Base-by-base conservation (phyloP, 345 rosid genomes). In the Turnera subulata region DNA sequence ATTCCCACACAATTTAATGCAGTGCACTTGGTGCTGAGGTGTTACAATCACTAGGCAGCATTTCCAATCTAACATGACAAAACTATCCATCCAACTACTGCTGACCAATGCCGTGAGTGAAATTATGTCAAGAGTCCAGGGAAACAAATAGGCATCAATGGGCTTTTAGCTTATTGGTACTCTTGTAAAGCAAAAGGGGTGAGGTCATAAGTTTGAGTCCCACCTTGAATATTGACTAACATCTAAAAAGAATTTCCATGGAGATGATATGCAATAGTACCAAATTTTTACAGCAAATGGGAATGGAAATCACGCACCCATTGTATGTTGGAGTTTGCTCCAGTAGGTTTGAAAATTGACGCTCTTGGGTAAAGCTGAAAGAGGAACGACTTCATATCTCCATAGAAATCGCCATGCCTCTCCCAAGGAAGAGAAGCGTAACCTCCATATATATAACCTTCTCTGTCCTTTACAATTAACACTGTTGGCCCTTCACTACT, bases 371-470 rank as follows among this genome's bases (percentile, higher is more conserved):
- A 74, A 4, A 89, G 89, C 77, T 92, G 93, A 72, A 92, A 84
- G 49, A 89, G 82, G 58, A 89, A 86, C 52, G 91, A 83, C 70
- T 92, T 92, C 93, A 92, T 75, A 68, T 89, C 95, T 38, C 96
- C 96, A 60, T 92, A 92, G 77, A 92, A 92, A 75, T 89, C 86
- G 6, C 88, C 70, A 61, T 83, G 79, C 62, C 74, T 89, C 69
- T 78, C 95, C 96, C 95, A 89, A 29, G 95, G 85, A 63, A 83
- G 96, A 63, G 98, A 89, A 17, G 96, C 95, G 58, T 84, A 86
- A 53, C 98, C 98, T 63, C 96, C 98, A 49, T 77, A 84, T 24
- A 92, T 70, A 64, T 72, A 77, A 9, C 88, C 91, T 76, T 84
- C 93, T 73, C 29, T 82, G 78, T 89, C 98, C 75, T 86, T 89